Base-by-base conservation (phyloP, 2,329 filamentous ascomycete species). In the Colletotrichum aenigma region DNA sequence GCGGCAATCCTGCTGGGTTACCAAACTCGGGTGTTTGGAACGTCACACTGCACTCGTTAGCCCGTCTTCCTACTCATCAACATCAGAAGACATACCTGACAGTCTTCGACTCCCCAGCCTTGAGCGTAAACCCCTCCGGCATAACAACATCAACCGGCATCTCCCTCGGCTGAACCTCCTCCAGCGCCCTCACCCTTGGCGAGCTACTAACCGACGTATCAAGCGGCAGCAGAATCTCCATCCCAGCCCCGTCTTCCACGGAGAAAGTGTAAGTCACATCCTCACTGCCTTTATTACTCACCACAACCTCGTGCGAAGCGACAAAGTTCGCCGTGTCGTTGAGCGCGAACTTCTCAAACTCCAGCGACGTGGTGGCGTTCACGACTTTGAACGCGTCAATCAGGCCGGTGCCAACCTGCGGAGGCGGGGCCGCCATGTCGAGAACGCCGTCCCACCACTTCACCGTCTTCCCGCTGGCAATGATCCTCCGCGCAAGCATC, bases 281-380 rank as follows among this genome's bases (percentile, higher is more conserved):
- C 43, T 80, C 77, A 26, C 78, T 77, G 30, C 81, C 85, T 8
- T 79, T 80, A 77, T 88, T 87, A 43, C 80, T 83, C 70, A 88
- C 81, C 58, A 70, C 75, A n/a, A 81, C 62, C 6, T 78, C 69
- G 74, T 79, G 77, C 15, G 78, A 77, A 43, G 71, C 77, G 28
- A 80, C 79, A 71, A 88, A 85, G 74, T 85, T 78, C 32, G 82
- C 81, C 3, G 86, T 88, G 74, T 88, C 87, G 72, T 88, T 88
- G 72, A 88, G 84, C 8, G 82, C 81, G 32, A 88, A 82, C 75
- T 84, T 85, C 24, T 83, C 82, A 6, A 83, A 84, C 15, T 82
- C 81, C 28, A 88, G 78, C 16, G 79, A 74, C 4, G 84, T 86
- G 2, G 76, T 83, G 32, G 86, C 83, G 43, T 84, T 81, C 15